Conservation (phyloP, 2,329 filamentous ascomycete genomes). For the Claviceps sp. region DNA sequence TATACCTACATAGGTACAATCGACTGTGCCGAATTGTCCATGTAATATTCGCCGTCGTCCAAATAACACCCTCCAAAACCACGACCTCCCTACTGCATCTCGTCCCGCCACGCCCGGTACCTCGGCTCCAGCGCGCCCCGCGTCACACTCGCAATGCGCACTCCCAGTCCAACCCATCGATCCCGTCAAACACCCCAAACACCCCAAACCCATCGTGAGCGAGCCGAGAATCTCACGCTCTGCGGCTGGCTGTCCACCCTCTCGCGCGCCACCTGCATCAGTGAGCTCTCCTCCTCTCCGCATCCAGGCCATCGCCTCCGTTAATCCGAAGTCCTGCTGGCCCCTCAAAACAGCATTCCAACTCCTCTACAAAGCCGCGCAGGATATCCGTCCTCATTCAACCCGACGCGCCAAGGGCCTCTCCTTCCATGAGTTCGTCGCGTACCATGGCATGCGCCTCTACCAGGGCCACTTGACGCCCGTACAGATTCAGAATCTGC, state of each 20-base stretch:
- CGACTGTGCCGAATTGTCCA: too few relatives aligned
- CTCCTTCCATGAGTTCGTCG: neutral
- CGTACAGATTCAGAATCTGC: constrained; percentile 1
- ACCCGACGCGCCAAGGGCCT: neutral
- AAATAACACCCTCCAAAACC: too few relatives aligned
- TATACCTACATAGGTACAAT: too few relatives aligned
- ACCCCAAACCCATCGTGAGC: neutral
- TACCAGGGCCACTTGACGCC: constrained; percentile 3
- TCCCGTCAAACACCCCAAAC: too few relatives aligned
- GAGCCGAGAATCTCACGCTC: constrained; percentile 1
- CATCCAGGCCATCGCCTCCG: too few relatives aligned
- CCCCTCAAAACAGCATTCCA: neutral
- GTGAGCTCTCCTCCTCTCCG: neutral
- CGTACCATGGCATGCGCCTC: constrained; percentile 1
- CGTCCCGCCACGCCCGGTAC: too few relatives aligned
- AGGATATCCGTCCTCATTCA: neutral
- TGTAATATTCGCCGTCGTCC: too few relatives aligned
- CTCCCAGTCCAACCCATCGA: neutral
- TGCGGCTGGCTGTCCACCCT: constrained; percentile 1
- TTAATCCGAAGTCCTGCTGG: neutral
- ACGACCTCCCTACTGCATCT: too few relatives aligned
- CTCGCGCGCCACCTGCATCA: neutral
- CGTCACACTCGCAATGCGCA: neutral
- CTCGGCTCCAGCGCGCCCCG: too few relatives aligned
- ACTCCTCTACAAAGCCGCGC: neutral